Percentiles rank a stretch among this genome's conserved stretches.
These are phyloP conservation scores for Allomyces javanicus DNA, from an alignment of 192 early-diverging fungal genomes.

Conservation along the genomic window DNA sequence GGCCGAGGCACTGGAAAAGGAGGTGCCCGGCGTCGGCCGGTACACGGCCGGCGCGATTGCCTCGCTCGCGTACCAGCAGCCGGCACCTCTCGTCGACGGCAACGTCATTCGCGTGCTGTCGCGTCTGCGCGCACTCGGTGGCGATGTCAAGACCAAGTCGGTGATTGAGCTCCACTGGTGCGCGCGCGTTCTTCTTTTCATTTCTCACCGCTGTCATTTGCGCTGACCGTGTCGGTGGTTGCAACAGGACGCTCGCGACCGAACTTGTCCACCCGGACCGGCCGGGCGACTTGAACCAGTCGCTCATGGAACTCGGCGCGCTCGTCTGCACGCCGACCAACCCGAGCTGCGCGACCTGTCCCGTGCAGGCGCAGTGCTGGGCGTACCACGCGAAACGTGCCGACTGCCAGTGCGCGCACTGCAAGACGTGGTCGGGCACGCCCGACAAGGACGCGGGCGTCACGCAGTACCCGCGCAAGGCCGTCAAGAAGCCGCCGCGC, in stretches of 20 bases:
- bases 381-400: slow-evolving; percentile 10
- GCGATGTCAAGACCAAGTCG: slow-evolving; percentile 37
- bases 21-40: slow-evolving; percentile 43
- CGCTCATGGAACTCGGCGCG: slow-evolving; percentile 61
- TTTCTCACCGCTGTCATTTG: too few relatives aligned
- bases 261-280: slow-evolving; percentile 24
- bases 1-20: slow-evolving; percentile 26
- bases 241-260: slow-evolving; percentile 30
- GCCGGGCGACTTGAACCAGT: slow-evolving; percentile 61
- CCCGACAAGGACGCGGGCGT: neutral
- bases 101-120: slow-evolving; percentile 55
- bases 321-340: slow-evolving; percentile 47
- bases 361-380: slow-evolving; percentile 28
- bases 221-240: too few relatives aligned
- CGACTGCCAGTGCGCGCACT: too few relatives aligned
- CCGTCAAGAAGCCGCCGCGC: slow-evolving; percentile 33
- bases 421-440: too few relatives aligned
- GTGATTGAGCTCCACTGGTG: slow-evolving; percentile 41
- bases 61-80: slow-evolving; percentile 43
- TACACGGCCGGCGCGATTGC: slow-evolving; percentile 56
- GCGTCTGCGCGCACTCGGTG: slow-evolving; percentile 36
- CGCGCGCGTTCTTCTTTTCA: neutral
- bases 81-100: slow-evolving; percentile 48
- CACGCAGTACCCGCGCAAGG: slow-evolving; percentile 33
- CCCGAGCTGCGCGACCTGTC: slow-evolving; percentile 41